Evolutionary conservation across 139 green algal genomes (phyloP).

Genomic region (Chlorella sp.): DNA sequence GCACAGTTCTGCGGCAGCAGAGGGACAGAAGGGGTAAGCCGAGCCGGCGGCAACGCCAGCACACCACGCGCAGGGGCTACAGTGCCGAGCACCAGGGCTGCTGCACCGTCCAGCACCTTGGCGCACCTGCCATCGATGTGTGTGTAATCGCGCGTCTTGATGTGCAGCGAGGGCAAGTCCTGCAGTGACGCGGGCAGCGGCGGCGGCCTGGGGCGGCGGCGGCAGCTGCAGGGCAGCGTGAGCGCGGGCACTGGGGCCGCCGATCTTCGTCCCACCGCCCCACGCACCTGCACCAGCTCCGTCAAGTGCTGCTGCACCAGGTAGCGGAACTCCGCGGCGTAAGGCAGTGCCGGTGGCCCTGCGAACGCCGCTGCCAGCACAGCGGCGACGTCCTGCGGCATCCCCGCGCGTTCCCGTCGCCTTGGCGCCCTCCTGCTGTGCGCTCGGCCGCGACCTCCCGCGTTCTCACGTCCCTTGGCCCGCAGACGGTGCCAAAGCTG

Average conservation of each 20-base stretch:
- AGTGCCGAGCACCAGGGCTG: too few relatives aligned
- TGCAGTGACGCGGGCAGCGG: conserved; percentile 32
- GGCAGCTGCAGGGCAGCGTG: background rate
- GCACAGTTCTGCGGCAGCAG: conserved; percentile 44
- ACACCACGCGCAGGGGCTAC: too few relatives aligned
- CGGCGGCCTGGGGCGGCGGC: too few relatives aligned
- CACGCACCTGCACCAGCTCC: conserved; percentile 69
- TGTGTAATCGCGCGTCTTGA: conserved; percentile 63
- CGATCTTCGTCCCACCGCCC: background rate
- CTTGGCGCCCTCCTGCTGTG: too few relatives aligned
- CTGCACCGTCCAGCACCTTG: too few relatives aligned
- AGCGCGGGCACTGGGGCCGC: background rate
- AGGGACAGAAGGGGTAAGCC: too few relatives aligned
- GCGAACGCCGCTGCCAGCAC: conserved; percentile 43
- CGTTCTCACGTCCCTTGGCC: too few relatives aligned
- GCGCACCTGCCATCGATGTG: conserved; percentile 70
- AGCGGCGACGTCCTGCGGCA: background rate
- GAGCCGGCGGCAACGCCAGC: too few relatives aligned
- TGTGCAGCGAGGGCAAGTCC: conserved; percentile 72
- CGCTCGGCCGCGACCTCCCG: too few relatives aligned
- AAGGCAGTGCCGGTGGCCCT: conserved; percentile 72
- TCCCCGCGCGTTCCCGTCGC: background rate
- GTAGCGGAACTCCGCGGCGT: conserved; percentile 67
- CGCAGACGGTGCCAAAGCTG: too few relatives aligned
- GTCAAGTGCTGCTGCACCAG: conserved; percentile 75